Evolutionary conservation across 2,329 filamentous ascomycete genomes (phyloP).

Genomic region (Trichoderma oligosporum): DNA sequence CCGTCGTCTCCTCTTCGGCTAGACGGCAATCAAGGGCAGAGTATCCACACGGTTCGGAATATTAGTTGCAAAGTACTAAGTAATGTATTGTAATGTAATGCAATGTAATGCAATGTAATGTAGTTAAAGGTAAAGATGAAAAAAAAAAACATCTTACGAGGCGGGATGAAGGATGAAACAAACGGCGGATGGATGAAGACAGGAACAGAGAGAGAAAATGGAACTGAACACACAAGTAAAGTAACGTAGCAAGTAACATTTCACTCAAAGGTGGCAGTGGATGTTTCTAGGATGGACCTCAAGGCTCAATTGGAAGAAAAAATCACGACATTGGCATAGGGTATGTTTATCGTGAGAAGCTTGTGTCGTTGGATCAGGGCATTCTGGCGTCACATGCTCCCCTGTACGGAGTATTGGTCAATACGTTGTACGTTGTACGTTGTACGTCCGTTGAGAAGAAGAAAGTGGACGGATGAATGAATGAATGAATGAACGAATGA

Average conservation of each 20-base stretch:
- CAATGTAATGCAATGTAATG: too few species aligned
- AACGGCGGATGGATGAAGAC: not conserved
- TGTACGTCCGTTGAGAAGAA: too few species aligned
- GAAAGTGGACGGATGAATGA: too few species aligned
- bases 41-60: slow-evolving; percentile 1
- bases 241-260: slow-evolving; percentile 5
- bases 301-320: not conserved
- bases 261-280: not conserved
- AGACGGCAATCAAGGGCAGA: not conserved
- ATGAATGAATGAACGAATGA: too few species aligned
- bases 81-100: too few species aligned
- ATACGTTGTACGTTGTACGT: too few species aligned
- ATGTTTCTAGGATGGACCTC: too few species aligned
- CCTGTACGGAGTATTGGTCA: not conserved
- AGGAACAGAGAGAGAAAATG: not conserved
- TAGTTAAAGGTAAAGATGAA: too few species aligned
- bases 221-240: too few species aligned
- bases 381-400: not conserved
- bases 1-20: not conserved
- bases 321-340: not conserved
- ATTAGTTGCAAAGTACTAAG: too few species aligned
- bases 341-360: not conserved
- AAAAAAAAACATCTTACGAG: too few species aligned
- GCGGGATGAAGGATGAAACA: not conserved
- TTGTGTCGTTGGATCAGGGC: not conserved